Conservation (phyloP, 1,284 basidiomycete genomes). For the Rhodotorula glutinis region DNA sequence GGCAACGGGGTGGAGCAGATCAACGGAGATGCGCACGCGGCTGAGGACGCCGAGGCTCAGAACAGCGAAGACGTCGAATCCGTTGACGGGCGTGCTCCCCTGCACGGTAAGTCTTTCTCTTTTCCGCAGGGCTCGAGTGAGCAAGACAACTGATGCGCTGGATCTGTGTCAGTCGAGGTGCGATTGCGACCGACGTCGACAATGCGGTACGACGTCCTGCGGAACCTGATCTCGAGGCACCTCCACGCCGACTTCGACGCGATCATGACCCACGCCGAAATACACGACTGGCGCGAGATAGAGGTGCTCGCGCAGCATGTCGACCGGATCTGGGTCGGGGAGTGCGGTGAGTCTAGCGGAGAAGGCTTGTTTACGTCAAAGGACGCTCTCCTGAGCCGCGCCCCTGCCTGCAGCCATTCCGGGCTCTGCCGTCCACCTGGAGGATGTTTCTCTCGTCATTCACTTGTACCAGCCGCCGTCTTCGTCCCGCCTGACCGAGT, state of each 20-base stretch:
- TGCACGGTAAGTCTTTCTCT: background rate
- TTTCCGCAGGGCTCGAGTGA: too few relatives aligned
- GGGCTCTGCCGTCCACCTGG: constrained; percentile 46
- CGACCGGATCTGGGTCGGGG: constrained; percentile 73
- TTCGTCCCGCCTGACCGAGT: constrained; percentile 70
- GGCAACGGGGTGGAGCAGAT: background rate
- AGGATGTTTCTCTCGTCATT: constrained; percentile 61
- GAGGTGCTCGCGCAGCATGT: constrained; percentile 69
- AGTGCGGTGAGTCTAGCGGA: constrained; percentile 51
- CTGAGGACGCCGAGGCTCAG: background rate
- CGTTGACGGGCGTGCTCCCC: background rate
- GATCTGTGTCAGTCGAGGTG: constrained; percentile 69
- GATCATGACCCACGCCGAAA: constrained; percentile 30
- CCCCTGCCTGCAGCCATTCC: constrained; percentile 20
- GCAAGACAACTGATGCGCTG: background rate
- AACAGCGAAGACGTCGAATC: background rate
- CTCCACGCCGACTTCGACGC: constrained; percentile 52
- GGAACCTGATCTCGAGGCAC: constrained; percentile 61
- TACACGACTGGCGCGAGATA: constrained; percentile 63
- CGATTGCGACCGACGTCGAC: constrained; percentile 64
- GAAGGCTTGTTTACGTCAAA: background rate
- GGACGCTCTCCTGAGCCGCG: background rate
- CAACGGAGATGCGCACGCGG: background rate
- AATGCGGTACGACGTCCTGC: constrained; percentile 67
- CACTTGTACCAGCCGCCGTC: constrained; percentile 82